phyloP scores from a whole-genome alignment of 441 rosid genomes.

The Biscutella auriculata region DNA sequence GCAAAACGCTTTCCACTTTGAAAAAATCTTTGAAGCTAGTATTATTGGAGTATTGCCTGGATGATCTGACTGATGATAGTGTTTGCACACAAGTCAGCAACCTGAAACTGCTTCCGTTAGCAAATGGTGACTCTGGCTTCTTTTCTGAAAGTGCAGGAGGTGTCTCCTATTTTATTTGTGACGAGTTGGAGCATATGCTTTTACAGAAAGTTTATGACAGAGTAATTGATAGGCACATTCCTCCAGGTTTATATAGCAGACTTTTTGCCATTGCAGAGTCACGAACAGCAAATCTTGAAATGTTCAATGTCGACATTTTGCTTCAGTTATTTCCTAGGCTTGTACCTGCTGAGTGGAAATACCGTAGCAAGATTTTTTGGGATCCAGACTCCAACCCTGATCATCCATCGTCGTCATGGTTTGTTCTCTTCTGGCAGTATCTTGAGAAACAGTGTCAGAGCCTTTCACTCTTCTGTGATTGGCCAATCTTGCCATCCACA shows the following conservation, averaged over 20 bases:
- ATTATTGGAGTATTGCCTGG: constrained; percentile 90
- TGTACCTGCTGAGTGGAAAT: constrained; percentile 83
- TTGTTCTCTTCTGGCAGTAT: constrained; percentile 82
- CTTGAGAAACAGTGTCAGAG: constrained; percentile 51
- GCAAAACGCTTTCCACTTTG: constrained; percentile 41
- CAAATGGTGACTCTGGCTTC: constrained; percentile 76
- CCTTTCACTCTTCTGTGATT: constrained; percentile 65
- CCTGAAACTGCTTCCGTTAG: constrained; percentile 79
- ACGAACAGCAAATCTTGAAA: constrained; percentile 49
- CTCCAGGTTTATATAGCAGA: constrained; percentile 46
- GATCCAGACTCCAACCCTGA: constrained; percentile 43
- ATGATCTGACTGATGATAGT: constrained; percentile 79
- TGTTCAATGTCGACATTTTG: constrained; percentile 47
- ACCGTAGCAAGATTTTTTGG: constrained; percentile 62
- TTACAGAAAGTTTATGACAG: constrained; percentile 60
- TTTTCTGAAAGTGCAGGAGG: constrained; percentile 50
- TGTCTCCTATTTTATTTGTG: constrained; percentile 58
- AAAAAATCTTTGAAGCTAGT: constrained; percentile 59
- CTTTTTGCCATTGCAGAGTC: constrained; percentile 66
- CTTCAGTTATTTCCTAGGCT: constrained; percentile 62
- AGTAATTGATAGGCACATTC: constrained; percentile 65
- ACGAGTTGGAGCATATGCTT: constrained; percentile 60
- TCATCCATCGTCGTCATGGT: constrained; percentile 81
- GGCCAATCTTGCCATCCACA: constrained; percentile 94
- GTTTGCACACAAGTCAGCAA: constrained; percentile 50